phyloP scores from a whole-genome alignment of 192 early-diverging fungal species.

The Umbelopsis vinacea region DNA sequence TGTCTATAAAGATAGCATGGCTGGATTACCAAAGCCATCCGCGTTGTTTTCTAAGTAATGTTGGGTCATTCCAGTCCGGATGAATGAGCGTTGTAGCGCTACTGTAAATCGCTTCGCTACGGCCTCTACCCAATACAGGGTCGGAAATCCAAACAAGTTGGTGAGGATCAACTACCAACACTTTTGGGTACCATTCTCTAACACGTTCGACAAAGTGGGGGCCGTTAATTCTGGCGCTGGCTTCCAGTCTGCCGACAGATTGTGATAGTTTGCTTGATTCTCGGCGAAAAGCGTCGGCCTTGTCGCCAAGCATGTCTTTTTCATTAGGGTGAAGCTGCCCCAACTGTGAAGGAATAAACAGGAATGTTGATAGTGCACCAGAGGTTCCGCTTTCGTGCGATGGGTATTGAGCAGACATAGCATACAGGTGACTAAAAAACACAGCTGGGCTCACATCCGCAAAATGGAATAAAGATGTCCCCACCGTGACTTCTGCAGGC shows the following conservation, averaged over 20 bases:
- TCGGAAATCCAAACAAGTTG: background rate
- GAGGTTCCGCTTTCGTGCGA: background rate
- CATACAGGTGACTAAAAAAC: slow-evolving; percentile 22
- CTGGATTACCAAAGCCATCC: slow-evolving; percentile 1
- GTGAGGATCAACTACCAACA: background rate
- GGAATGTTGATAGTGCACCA: background rate
- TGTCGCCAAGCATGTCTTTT: background rate
- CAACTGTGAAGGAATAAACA: slow-evolving; percentile 22
- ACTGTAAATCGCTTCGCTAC: background rate
- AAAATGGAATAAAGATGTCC: background rate
- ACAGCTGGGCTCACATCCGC: background rate
- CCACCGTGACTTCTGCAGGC: slow-evolving; percentile 2
- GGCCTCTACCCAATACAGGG: background rate
- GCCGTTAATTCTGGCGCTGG: background rate
- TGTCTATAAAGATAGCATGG: background rate
- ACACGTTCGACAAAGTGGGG: slow-evolving; percentile 12
- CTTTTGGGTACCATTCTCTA: slow-evolving; percentile 14
- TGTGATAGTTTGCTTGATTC: slow-evolving; percentile 13
- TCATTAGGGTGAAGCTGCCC: slow-evolving; percentile 24
- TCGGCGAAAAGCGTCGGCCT: background rate
- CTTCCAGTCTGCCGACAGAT: background rate
- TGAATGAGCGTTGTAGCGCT: background rate
- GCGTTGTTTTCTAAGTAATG: background rate
- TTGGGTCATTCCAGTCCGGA: slow-evolving; percentile 16
- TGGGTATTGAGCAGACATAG: slow-evolving; percentile 11